phyloP scores from a whole-genome alignment of 148 eudicot species.

The Nepenthes mirabilis region DNA sequence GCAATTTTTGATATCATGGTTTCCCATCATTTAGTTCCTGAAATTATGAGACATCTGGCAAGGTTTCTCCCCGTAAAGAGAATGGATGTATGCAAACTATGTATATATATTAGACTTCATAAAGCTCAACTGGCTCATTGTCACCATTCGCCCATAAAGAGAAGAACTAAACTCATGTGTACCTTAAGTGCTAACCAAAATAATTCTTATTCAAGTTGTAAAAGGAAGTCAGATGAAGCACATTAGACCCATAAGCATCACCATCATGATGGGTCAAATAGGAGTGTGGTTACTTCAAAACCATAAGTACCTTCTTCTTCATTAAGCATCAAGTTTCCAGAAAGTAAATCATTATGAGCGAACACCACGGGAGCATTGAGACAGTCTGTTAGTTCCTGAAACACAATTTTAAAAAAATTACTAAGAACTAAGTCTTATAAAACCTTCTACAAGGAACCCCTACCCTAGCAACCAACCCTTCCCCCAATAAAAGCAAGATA shows the following conservation, averaged over 20 bases:
- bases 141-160: background rate
- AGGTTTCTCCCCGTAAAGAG: too few species aligned
- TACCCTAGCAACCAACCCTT: too few species aligned
- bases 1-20: background rate
- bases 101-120: too few species aligned
- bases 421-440: background rate
- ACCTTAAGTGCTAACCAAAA: background rate
- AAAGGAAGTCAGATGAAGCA: background rate
- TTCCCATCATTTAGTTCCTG: too few species aligned
- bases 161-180: background rate
- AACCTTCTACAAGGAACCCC: background rate
- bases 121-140: background rate
- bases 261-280: background rate
- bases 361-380: constrained; percentile 80
- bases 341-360: constrained; percentile 87
- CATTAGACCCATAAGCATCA: background rate
- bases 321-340: constrained; percentile 89
- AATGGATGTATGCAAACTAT: too few species aligned
- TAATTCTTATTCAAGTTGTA: background rate
- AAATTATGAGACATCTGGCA: too few species aligned
- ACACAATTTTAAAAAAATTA: constrained; percentile 15
- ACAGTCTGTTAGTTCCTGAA: constrained; percentile 59
- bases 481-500: too few species aligned
- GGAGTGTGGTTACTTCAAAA: background rate
- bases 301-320: constrained; percentile 56